These are phyloP conservation scores for Fonsecaea multimorphosa DNA, from an alignment of 2,329 filamentous ascomycete genomes.

Conservation along the genomic window DNA sequence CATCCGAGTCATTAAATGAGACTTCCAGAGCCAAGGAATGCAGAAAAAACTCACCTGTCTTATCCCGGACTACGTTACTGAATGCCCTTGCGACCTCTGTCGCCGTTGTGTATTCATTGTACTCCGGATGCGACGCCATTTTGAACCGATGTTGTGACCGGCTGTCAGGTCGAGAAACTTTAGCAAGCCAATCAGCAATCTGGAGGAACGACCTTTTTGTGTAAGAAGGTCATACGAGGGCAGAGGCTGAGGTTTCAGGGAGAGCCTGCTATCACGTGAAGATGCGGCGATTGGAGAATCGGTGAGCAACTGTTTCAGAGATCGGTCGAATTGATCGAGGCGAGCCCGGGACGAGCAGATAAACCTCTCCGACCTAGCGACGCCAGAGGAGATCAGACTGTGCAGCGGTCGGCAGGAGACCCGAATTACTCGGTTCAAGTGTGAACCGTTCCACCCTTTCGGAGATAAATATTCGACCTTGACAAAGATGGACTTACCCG, in stretches of 20 bases:
- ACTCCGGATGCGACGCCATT: slow-evolving; percentile 29
- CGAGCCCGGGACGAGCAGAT: not conserved
- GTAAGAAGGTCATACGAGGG: not conserved
- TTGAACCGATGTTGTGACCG: not conserved
- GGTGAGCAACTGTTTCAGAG: not conserved
- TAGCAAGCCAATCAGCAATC: not conserved
- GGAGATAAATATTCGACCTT: slow-evolving; percentile 18
- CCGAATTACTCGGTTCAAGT: not conserved
- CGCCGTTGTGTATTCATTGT: slow-evolving; percentile 24
- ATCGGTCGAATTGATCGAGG: not conserved
- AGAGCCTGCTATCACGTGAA: not conserved
- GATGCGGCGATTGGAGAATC: not conserved
- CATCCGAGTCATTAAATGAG: not conserved
- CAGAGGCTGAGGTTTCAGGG: not conserved
- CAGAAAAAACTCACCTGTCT: slow-evolving; percentile 32
- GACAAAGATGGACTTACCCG: not conserved
- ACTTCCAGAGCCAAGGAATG: not conserved
- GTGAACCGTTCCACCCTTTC: slow-evolving; percentile 1
- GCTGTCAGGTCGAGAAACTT: not conserved
- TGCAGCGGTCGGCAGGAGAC: not conserved
- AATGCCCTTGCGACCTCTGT: slow-evolving; percentile 38
- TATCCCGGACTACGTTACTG: slow-evolving; percentile 37
- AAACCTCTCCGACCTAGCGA: not conserved
- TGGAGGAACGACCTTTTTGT: not conserved
- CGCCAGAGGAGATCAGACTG: not conserved